Evolutionary conservation across 2,329 filamentous ascomycete species (phyloP).

Genomic region (Aspergillus thermomutatus): DNA sequence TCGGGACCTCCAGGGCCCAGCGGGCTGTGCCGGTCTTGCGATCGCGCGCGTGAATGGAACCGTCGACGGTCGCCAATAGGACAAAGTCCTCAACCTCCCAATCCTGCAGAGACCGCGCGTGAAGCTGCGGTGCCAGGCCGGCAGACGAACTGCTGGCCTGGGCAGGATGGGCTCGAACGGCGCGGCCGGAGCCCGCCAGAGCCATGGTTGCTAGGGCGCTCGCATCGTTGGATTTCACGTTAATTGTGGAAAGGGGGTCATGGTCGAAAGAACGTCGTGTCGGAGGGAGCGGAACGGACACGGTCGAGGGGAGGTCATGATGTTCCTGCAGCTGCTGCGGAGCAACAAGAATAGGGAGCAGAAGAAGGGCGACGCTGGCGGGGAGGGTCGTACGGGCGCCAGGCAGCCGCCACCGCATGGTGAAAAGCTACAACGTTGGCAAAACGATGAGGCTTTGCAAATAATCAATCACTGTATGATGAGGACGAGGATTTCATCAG

Average conservation of each 20-base stretch:
- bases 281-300: conserved; percentile 26
- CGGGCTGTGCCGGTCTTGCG: conserved; percentile 77
- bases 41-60: conserved; percentile 88
- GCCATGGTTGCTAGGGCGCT: conserved; percentile 97
- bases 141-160: conserved; percentile 61
- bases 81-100: conserved; percentile 99
- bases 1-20: conserved; percentile 76
- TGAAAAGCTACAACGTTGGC: conserved; percentile 39
- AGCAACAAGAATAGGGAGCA: conserved; percentile 60
- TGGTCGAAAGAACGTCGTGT: conserved; percentile 19
- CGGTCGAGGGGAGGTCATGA: conserved; percentile 25
- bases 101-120: conserved; percentile 96
- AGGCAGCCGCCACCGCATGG: conserved; percentile 64
- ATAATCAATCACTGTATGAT: conserved; percentile 7
- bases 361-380: conserved; percentile 56
- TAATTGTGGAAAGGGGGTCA: conserved; percentile 21
- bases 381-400: conserved; percentile 54
- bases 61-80: conserved; percentile 99
- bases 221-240: conserved; percentile 61
- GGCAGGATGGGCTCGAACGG: conserved; percentile 93
- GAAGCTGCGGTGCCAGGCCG: conserved; percentile 75
- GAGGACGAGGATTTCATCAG: background rate
- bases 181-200: conserved; percentile 70
- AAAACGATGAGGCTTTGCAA: background rate
- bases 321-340: conserved; percentile 58